These are phyloP conservation scores for Arthrinium phaeospermum DNA, from an alignment of 2,329 filamentous ascomycete genomes.

Conservation along the genomic window DNA sequence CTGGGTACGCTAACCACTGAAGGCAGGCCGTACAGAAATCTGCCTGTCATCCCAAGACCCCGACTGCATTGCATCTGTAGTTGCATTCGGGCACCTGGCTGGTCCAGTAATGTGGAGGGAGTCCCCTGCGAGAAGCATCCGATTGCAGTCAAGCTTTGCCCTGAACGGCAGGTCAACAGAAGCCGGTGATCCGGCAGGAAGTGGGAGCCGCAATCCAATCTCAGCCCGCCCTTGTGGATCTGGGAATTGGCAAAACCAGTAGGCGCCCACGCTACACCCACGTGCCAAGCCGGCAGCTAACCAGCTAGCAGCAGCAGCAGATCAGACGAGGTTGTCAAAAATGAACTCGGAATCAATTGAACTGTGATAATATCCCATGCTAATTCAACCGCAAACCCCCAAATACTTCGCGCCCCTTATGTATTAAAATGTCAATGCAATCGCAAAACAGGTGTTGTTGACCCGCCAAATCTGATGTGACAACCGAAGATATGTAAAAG, in stretches of 20 bases:
- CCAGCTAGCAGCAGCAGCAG: not conserved
- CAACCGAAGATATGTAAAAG: not conserved
- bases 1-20: not conserved
- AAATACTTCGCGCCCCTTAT: not conserved
- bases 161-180: conserved; percentile 11
- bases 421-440: not conserved
- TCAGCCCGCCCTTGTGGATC: not conserved
- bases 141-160: conserved; percentile 4
- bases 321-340: not conserved
- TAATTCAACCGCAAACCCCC: not conserved
- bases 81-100: not conserved
- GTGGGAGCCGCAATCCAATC: not conserved
- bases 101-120: not conserved
- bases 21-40: not conserved
- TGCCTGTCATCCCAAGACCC: not conserved
- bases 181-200: not conserved
- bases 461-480: not conserved
- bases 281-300: conserved; percentile 11
- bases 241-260: not conserved
- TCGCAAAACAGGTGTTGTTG: not conserved
- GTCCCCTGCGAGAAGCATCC: not conserved
- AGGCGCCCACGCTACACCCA: not conserved
- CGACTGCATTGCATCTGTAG: not conserved
- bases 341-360: not conserved
- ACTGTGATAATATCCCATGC: not conserved